Base-by-base conservation (phyloP, 83 land plant species). In the Picea abies region DNA sequence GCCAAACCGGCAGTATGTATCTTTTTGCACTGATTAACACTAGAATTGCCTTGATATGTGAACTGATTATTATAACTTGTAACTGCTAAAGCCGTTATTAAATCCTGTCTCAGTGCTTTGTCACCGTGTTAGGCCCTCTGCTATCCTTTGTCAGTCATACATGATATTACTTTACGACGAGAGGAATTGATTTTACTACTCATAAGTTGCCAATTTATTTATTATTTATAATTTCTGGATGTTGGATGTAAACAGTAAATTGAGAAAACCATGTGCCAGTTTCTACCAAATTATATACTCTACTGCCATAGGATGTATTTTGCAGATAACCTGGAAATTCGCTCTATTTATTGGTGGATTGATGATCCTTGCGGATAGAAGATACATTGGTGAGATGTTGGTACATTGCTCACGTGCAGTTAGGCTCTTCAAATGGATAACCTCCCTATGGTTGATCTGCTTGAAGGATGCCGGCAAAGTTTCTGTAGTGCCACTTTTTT, bases 1-100 rank as follows among this genome's bases (percentile, higher is more conserved):
- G 90, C 94, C 23, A 92, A 92, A 66, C 94, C 94, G 16, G 94
- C 94, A 76, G 94, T 92, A 90, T 70, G 89, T 67, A 79, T 67
- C 23, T 8, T 37, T 69, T 32, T 69, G 73, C 44, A 17, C 19
- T 69, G 16, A 16, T 35, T 32, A 14, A 6, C 16, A 35, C 73
- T 32, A 15, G 37, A 35, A 69, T 69, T 69, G 19, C 41, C 37
- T 35, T 35, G 37, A 29, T 69, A 39, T 35, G 19, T 32, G 73
- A 69, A 29, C 17, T 32, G 6, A 37, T 69, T 69, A 39, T 69
- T 69, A 16, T 69, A 4, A 52, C 10, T 52, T 52, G 10, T 1
- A 11, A 39, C 25, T 68, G 71, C 35, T 29, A 12, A 29, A 68
- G 39, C 32, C 15, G 26, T 68, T 29, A 4, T 68, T 6, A 41